These are phyloP conservation scores for Leccinum variabile DNA, from an alignment of 1,284 basidiomycete species.

Conservation along the genomic window DNA sequence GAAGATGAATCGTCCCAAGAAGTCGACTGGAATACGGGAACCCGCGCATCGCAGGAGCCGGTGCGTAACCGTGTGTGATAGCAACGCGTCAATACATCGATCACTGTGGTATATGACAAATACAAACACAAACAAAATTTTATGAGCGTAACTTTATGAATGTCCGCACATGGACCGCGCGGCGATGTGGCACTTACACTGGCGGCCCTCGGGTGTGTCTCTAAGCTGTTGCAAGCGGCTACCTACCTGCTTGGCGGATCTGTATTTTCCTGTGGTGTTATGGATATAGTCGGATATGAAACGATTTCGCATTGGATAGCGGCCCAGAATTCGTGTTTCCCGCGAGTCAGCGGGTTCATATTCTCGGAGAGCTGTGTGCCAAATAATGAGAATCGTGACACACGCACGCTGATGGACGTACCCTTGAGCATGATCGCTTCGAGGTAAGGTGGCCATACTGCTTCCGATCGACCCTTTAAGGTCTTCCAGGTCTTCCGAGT, in stretches of 20 bases:
- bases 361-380: conserved; percentile 45
- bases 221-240: conserved; percentile 71
- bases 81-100: conserved; percentile 37
- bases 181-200: conserved; percentile 45
- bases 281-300: conserved; percentile 73
- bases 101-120: conserved; percentile 35
- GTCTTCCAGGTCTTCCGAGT: conserved; percentile 76
- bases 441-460: conserved; percentile 74
- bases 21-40: conserved; percentile 16
- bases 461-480: conserved; percentile 59
- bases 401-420: conserved; percentile 30
- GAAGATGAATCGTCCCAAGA: conserved; percentile 21
- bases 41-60: conserved; percentile 22
- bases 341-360: conserved; percentile 69
- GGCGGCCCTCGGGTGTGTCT: conserved; percentile 64
- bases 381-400: conserved; percentile 20
- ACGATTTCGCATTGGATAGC: conserved; percentile 72
- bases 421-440: conserved; percentile 76
- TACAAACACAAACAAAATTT: conserved; percentile 30
- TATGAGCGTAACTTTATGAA: conserved; percentile 21
- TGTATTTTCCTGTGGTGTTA: conserved; percentile 57
- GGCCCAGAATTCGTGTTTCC: conserved; percentile 65
- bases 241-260: conserved; percentile 72
- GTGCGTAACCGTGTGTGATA: conserved; percentile 30
- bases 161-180: conserved; percentile 29